phyloP scores from a whole-genome alignment of 306 rosid species.

The Leucaena leucocephala region DNA sequence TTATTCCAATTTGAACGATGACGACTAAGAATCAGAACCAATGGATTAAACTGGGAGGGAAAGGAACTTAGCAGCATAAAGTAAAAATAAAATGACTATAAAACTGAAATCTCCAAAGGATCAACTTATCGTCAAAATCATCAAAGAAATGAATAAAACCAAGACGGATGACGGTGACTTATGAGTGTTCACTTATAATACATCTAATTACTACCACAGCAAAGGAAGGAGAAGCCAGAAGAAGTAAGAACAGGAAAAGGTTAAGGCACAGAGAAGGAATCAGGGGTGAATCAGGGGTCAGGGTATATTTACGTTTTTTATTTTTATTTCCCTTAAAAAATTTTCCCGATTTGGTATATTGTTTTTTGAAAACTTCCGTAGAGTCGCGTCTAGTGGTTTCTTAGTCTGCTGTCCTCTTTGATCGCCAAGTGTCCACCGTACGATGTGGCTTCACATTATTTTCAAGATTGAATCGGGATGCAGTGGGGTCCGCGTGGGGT shows the following conservation, averaged over 20 bases:
- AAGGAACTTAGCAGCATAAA: background rate
- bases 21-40: background rate
- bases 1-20: background rate
- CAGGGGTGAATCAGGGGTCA: background rate
- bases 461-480: background rate
- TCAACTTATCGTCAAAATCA: background rate
- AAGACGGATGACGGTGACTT: background rate
- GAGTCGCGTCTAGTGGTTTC: conserved; percentile 31
- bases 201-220: background rate
- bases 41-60: background rate
- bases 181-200: background rate
- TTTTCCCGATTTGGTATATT: too few species aligned
- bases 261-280: background rate
- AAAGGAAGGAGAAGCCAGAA: background rate
- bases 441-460: background rate
- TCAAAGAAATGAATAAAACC: background rate
- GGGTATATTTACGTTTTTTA: background rate
- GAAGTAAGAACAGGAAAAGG: background rate
- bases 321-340: too few species aligned
- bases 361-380: background rate
- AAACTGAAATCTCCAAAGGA: background rate
- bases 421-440: conserved; percentile 56
- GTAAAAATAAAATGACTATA: background rate
- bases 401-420: conserved; percentile 40
- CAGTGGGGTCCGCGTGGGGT: background rate